A percentile compares a stretch with the other conserved stretches of the same genome.
These are phyloP conservation scores for Citrus hindsii DNA, from an alignment of 345 rosid species.

Conservation along the genomic window DNA sequence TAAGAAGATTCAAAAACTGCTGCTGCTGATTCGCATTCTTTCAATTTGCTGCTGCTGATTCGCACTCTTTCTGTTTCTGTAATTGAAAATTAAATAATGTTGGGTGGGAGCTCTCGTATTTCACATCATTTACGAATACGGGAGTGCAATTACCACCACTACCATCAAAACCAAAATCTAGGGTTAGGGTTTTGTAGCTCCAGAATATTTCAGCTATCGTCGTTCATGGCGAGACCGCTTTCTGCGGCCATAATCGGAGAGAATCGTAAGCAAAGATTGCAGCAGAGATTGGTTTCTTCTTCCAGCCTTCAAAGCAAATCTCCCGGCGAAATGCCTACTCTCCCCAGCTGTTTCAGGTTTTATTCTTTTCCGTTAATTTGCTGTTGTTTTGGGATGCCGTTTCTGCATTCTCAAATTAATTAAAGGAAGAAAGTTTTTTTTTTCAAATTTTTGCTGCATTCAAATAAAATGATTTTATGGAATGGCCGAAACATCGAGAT, in stretches of 20 bases:
- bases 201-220: conserved; percentile 48
- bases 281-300: conserved; percentile 35
- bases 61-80: neutral
- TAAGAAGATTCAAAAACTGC: neutral
- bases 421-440: too few relatives aligned
- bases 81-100: conserved; percentile 27
- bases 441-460: too few relatives aligned
- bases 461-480: too few relatives aligned
- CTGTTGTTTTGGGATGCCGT: too few relatives aligned
- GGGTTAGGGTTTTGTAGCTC: conserved; percentile 49
- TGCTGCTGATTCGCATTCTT: neutral
- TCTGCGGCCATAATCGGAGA: conserved; percentile 13
- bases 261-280: conserved; percentile 21
- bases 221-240: conserved; percentile 40
- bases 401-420: too few relatives aligned
- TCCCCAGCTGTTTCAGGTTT: conserved; percentile 60
- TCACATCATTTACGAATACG: conserved; percentile 54
- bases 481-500: neutral
- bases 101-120: conserved; percentile 67
- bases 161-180: conserved; percentile 17
- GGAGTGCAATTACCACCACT: conserved; percentile 34
- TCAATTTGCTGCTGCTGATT: neutral
- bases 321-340: conserved; percentile 44
- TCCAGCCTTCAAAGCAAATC: conserved; percentile 36
- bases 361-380: neutral